phyloP scores from a whole-genome alignment of 495 filamentous ascomycete species.

The Lepidopterella palustris region DNA sequence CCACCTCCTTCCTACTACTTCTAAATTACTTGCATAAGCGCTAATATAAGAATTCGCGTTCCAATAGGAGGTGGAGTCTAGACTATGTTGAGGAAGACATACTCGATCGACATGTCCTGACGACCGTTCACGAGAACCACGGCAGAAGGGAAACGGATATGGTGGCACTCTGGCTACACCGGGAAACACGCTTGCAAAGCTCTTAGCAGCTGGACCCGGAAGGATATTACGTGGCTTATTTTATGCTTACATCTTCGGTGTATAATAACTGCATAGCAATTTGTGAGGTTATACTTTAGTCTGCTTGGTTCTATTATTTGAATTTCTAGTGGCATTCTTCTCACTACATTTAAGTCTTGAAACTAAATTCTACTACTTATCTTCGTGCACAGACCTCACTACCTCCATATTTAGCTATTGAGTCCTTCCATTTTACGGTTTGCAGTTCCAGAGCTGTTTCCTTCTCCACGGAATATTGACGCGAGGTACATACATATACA shows the following conservation, averaged over 20 bases:
- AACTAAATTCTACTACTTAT: too few relatives aligned
- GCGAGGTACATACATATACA: too few relatives aligned
- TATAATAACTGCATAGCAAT: neutral
- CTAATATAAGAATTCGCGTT: neutral
- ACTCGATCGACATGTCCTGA: neutral
- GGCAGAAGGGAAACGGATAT: neutral
- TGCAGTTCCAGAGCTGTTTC: too few relatives aligned
- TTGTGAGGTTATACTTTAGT: too few relatives aligned
- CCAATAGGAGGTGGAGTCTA: slow-evolving; percentile 7
- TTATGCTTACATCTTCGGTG: neutral
- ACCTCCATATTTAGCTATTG: too few relatives aligned
- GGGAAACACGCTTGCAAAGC: neutral
- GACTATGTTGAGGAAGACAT: neutral
- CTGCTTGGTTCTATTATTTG: too few relatives aligned
- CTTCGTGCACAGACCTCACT: too few relatives aligned
- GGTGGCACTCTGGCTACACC: neutral
- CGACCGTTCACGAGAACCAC: neutral
- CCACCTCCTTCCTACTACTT: neutral
- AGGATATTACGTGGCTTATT: neutral
- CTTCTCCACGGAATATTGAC: too few relatives aligned
- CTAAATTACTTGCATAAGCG: neutral
- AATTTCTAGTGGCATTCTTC: too few relatives aligned
- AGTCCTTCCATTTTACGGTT: too few relatives aligned
- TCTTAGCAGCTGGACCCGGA: neutral
- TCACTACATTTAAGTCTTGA: too few relatives aligned